These are phyloP conservation scores for Neonectria neomacrospora DNA, from an alignment of 2,329 filamentous ascomycete species.

Conservation along the genomic window DNA sequence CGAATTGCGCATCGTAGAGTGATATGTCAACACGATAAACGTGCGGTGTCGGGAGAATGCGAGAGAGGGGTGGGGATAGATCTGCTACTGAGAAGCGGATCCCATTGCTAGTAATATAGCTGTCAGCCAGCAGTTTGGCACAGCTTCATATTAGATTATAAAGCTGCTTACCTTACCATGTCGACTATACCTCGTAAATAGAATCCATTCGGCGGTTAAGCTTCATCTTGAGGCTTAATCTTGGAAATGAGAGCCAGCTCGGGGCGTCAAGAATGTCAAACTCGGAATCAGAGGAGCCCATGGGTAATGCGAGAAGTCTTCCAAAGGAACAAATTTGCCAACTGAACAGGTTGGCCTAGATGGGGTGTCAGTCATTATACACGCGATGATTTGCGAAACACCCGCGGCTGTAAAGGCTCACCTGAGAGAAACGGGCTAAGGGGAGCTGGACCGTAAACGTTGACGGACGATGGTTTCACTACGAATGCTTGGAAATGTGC, in stretches of 20 bases:
- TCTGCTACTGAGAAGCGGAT: constrained; percentile 33
- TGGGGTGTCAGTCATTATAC: constrained; percentile 1
- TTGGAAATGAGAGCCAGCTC: background rate
- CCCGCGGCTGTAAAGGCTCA: background rate
- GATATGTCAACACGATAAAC: constrained; percentile 33
- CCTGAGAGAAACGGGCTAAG: background rate
- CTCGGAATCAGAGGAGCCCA: constrained; percentile 16
- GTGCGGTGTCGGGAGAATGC: constrained; percentile 29
- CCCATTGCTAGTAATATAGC: constrained; percentile 13
- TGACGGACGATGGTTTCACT: background rate
- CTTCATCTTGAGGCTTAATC: background rate
- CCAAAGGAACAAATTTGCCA: background rate
- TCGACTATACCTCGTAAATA: constrained; percentile 30
- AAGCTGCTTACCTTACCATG: constrained; percentile 28
- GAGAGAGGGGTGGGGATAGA: constrained; percentile 28
- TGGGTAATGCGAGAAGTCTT: background rate
- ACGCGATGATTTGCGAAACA: background rate
- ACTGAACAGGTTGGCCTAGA: too few species aligned
- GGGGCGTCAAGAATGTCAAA: constrained; percentile 18
- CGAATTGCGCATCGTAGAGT: constrained; percentile 32
- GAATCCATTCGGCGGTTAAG: background rate
- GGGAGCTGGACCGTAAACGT: background rate
- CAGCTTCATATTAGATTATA: background rate
- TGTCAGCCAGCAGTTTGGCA: too few species aligned
- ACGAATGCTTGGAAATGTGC: too few species aligned